A percentile compares a stretch with the other conserved stretches of the same genome.
Conservation (phyloP, 2,329 filamentous ascomycete species). For the Fusarium pseudoanthophilum region DNA sequence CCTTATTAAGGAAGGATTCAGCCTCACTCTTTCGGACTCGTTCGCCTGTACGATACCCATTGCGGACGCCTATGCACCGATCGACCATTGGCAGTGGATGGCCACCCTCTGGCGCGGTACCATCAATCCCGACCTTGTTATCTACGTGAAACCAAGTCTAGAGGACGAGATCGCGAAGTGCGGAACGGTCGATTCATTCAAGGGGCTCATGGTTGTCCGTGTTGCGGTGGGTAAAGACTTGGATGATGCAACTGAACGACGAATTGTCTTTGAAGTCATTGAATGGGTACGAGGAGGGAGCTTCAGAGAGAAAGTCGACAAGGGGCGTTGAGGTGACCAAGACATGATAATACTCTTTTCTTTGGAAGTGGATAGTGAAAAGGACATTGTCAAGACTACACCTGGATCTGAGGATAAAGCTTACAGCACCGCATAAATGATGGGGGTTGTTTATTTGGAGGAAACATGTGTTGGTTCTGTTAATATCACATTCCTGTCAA, state of each 20-base stretch:
- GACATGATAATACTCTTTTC: background rate
- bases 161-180: slow-evolving; percentile 50
- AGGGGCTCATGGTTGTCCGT: slow-evolving; percentile 65
- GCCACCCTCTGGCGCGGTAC: slow-evolving; percentile 92
- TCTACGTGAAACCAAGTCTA: slow-evolving; percentile 66
- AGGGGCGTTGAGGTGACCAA: slow-evolving; percentile 9
- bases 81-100: slow-evolving; percentile 99
- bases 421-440: background rate
- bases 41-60: slow-evolving; percentile 81
- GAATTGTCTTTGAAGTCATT: slow-evolving; percentile 86
- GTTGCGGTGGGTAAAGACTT: slow-evolving; percentile 58
- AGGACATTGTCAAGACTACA: background rate
- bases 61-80: slow-evolving; percentile 77
- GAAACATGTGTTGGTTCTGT: slow-evolving; percentile 7
- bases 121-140: slow-evolving; percentile 81
- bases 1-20: slow-evolving; percentile 80
- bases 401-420: background rate
- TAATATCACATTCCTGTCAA: slow-evolving; percentile 19
- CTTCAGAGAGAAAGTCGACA: slow-evolving; percentile 50
- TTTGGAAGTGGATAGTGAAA: background rate
- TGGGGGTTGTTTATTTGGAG: background rate
- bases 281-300: slow-evolving; percentile 74
- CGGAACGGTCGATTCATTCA: slow-evolving; percentile 66
- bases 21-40: slow-evolving; percentile 79
- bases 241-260: slow-evolving; percentile 76